Evolutionary conservation across 805 yeast species (phyloP).

Genomic region (Schwanniomyces yamadae): DNA sequence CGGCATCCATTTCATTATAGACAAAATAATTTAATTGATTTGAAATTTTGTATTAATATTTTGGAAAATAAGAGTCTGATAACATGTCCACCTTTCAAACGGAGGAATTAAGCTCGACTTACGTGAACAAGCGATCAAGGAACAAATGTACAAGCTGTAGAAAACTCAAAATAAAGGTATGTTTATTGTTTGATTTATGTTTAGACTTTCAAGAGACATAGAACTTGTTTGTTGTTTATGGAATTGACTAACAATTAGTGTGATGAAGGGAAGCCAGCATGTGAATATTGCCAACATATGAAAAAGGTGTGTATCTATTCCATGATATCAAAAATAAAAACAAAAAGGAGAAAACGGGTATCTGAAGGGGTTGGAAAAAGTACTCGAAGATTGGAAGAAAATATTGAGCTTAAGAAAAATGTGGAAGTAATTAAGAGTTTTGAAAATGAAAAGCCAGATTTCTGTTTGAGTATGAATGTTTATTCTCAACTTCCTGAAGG

Average conservation of each 20-base stretch:
- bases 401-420: not conserved
- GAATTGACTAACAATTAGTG: conserved; percentile 13
- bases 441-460: no score
- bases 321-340: not conserved
- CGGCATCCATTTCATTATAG: no score
- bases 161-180: conserved; percentile 12
- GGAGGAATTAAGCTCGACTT: no score
- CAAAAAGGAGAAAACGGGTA: not conserved
- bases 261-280: conserved; percentile 22
- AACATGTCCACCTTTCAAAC: no score
- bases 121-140: conserved; percentile 3
- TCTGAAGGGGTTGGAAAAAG: not conserved
- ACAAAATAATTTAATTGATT: not conserved
- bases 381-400: no score
- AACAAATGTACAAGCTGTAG: conserved; percentile 12
- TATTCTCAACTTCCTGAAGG: no score
- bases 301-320: conserved; percentile 20
- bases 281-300: conserved; percentile 29
- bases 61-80: no score
- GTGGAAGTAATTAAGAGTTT: not conserved
- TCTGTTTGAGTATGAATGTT: no score
- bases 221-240: not conserved
- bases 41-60: no score
- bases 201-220: no score
- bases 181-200: not conserved